Base-by-base conservation (phyloP, 1,139 yeast genomes). In the Zygosaccharomyces pseudobailii region DNA sequence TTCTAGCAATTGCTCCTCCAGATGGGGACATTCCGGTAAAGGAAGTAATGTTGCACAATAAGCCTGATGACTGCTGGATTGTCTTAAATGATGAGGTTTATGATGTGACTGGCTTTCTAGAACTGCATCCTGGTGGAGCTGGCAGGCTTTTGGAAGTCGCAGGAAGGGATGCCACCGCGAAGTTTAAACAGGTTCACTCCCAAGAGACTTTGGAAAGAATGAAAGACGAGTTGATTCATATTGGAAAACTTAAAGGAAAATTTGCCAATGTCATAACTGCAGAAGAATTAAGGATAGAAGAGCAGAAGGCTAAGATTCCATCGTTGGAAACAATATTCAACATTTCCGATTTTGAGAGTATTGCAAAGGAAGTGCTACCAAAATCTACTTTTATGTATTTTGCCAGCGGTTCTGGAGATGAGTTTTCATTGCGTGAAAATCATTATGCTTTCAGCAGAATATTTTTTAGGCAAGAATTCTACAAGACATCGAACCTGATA, bases 381-480 rank as follows among this genome's bases (percentile, higher is more conserved):
- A 80, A 79, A 54, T 76, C 81, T 10, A 96, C 94, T 0, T 87
- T 96, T 90, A 90, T 89, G n/a, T 90, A 90, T 68, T 90, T 87
- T 65, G 84, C 94, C 3, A 82, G 92, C 32, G 97, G 94, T 7
- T 78, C 94, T 39, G 97, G 90, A 64, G 97, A 90, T 66, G 97
- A 90, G 69, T 80, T 90, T 56, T 78, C 96, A 1, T 66, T 87
- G 62, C 75, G 97, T 55, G 96, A 88, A 62, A 90, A 90, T 69
- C 96, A 88, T 63, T 74, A 82, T 52, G 90, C 96, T 3, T 90
- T 80, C 69, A 96, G 87, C 59, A 74, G 95, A 46, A 76, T 89
- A 43, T 88, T 84, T 70, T 89, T 90, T 73, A 82, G 83, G 55
- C 97, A 20, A 74, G 79, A 49, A 74, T 89, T 9, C 72, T 90